Conservation (phyloP, 2,329 filamentous ascomycete species). For the Endocalyx cinctus region DNA sequence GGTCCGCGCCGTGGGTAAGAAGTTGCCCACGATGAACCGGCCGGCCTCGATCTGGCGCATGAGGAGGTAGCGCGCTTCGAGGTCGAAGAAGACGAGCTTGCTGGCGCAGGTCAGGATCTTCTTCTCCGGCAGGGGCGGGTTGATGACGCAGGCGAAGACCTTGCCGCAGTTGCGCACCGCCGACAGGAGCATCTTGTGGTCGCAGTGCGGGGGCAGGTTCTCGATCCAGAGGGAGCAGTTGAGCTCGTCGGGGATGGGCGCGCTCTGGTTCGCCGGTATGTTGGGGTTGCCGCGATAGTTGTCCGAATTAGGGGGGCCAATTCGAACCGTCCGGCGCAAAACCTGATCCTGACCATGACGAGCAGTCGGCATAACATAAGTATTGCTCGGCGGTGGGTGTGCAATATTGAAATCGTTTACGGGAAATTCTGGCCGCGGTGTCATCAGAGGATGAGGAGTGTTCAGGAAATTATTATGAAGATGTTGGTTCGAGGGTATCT, state of each 20-base stretch:
- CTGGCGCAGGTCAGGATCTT: slow-evolving; percentile 26
- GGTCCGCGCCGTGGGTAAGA: slow-evolving; percentile 34
- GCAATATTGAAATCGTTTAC: too few species aligned
- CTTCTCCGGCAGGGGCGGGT: slow-evolving; percentile 33
- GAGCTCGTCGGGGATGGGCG: slow-evolving; percentile 31
- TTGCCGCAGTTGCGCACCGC: slow-evolving; percentile 43
- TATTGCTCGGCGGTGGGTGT: too few species aligned
- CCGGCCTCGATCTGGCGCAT: slow-evolving; percentile 39
- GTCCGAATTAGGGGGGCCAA: too few species aligned
- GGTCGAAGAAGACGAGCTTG: slow-evolving; percentile 43
- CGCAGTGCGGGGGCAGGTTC: slow-evolving; percentile 41
- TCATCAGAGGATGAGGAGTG: too few species aligned
- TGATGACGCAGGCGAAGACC: slow-evolving; percentile 48
- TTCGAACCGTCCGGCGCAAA: too few species aligned
- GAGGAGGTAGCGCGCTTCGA: slow-evolving; percentile 42
- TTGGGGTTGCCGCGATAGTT: slow-evolving; percentile 35
- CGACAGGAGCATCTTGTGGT: slow-evolving; percentile 38
- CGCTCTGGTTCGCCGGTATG: slow-evolving; percentile 33
- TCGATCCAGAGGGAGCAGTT: slow-evolving; percentile 52
- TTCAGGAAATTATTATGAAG: too few species aligned
- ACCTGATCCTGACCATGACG: too few species aligned
- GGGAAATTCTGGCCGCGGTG: too few species aligned
- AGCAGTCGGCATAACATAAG: too few species aligned
- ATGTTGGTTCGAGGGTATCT: too few species aligned
- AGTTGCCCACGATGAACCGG: slow-evolving; percentile 35